These are phyloP conservation scores for Lentithecium fluviatile DNA, from an alignment of 495 filamentous ascomycete genomes.

Conservation along the genomic window DNA sequence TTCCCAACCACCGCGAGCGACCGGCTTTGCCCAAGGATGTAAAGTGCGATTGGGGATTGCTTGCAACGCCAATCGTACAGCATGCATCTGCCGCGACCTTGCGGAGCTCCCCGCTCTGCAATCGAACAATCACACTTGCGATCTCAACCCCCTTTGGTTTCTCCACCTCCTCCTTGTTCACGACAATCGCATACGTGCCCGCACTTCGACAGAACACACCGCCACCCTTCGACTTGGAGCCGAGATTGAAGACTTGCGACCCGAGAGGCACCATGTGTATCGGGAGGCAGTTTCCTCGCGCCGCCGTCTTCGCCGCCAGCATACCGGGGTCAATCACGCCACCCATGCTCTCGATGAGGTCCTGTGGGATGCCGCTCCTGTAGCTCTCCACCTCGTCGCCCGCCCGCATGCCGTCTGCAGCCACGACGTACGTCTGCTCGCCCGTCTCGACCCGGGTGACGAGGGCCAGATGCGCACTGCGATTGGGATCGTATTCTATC, in stretches of 20 bases:
- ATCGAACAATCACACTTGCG: conserved; percentile 70
- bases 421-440: conserved; percentile 82
- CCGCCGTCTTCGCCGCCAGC: conserved; percentile 86
- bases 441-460: conserved; percentile 67
- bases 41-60: conserved; percentile 88
- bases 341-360: conserved; percentile 85
- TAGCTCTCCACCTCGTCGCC: conserved; percentile 92
- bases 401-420: conserved; percentile 86
- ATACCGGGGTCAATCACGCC: conserved; percentile 90
- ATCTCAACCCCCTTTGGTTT: conserved; percentile 41
- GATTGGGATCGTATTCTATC: conserved; percentile 93
- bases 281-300: conserved; percentile 92
- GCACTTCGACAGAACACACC: conserved; percentile 92
- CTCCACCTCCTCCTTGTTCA: conserved; percentile 73
- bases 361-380: conserved; percentile 78
- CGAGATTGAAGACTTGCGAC: conserved; percentile 85
- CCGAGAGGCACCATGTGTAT: conserved; percentile 92
- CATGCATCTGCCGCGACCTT: conserved; percentile 87
- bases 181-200: conserved; percentile 82
- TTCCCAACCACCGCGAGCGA: conserved; percentile 85
- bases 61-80: conserved; percentile 88
- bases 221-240: conserved; percentile 66
- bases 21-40: conserved; percentile 92
- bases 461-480: conserved; percentile 89
- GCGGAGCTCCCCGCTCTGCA: conserved; percentile 90